Conservation (phyloP, 139 green algal genomes). For the Marvania coccoides region DNA sequence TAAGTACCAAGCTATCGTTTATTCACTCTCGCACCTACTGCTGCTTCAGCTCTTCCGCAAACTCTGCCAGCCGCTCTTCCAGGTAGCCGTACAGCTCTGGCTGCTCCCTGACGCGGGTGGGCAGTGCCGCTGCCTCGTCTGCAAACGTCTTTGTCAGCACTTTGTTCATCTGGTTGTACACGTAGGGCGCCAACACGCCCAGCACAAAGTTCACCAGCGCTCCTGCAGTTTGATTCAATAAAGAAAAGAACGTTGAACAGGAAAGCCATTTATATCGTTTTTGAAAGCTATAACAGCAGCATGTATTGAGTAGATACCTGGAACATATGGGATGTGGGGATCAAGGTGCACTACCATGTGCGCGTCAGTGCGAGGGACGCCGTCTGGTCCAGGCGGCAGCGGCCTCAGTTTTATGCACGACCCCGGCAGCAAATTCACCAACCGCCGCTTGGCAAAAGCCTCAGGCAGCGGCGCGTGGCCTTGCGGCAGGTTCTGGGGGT, state of each 20-base stretch:
- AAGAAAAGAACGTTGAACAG: too few species aligned
- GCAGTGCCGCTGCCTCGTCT: background rate
- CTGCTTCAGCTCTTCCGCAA: background rate
- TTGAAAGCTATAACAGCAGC: too few species aligned
- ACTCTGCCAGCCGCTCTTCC: constrained; percentile 2
- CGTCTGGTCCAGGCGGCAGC: background rate
- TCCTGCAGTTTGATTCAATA: too few species aligned
- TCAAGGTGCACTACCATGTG: constrained; percentile 20
- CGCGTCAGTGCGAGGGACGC: constrained; percentile 9
- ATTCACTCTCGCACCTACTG: background rate
- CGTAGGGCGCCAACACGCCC: constrained; percentile 21
- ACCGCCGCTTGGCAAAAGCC: background rate
- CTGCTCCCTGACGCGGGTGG: constrained; percentile 1
- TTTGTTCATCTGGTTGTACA: constrained; percentile 4
- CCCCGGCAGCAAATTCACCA: constrained; percentile 10
- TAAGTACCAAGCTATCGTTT: background rate
- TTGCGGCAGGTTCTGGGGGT: background rate
- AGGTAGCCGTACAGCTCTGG: constrained; percentile 21
- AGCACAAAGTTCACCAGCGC: constrained; percentile 34
- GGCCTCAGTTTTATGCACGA: constrained; percentile 21
- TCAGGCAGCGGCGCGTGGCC: background rate
- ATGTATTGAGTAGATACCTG: too few species aligned
- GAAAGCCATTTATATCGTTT: too few species aligned
- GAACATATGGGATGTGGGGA: constrained; percentile 24
- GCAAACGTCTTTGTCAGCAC: constrained; percentile 8